Evolutionary conservation across 768 basidiomycete genomes (phyloP), one percentile per base, ranked within the genome.

Genomic region (Sutorius australiensis): DNA sequence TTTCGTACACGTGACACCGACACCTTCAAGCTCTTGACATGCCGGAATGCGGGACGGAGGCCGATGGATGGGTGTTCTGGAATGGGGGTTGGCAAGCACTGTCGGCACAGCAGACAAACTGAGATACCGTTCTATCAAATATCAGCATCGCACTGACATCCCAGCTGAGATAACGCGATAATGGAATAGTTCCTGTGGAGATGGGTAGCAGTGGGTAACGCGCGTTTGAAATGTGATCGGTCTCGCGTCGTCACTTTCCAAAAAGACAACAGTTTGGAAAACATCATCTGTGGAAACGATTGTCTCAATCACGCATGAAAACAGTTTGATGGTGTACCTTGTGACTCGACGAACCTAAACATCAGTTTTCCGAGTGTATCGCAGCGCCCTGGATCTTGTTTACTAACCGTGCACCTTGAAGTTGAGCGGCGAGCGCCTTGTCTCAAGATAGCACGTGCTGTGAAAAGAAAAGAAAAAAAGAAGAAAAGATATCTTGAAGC

Each of bases 1-100:
- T 37, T 49, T 49, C 37, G 38, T 54, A 59, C 59, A 65, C 54
- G 56, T 61, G 56, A 58, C 59, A 54, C 11, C 31, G 36, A 24
- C 11, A 30, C n/a, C n/a, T n/a, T n/a, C n/a, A 27, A 44, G 44
- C 36, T 16, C 40, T n/a, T 16, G 37, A 27, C 47, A 36, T 39
- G 14, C 51, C 52, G 5, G 42, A 53, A 42, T 49, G 32, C 41
- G 59, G 19, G 32, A 32, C 36, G 40, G 21, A 19, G 24, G 6
- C 32, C 36, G 16, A 27, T n/a, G 42, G 41, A 8, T 47, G 33
- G 31, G 28, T 17, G 1, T 24, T 17, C 16, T 17, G 28, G 31
- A 11, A 11, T 32, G 28, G 33, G 33, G 27, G 31, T 33, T 44
- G 31, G 37, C 30, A 46, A 28, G 10, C 9, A 3, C 40, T 17